These are phyloP conservation scores for Fusarium fujikuroi DNA, from an alignment of 2,329 filamentous ascomycete genomes.

Conservation along the genomic window DNA sequence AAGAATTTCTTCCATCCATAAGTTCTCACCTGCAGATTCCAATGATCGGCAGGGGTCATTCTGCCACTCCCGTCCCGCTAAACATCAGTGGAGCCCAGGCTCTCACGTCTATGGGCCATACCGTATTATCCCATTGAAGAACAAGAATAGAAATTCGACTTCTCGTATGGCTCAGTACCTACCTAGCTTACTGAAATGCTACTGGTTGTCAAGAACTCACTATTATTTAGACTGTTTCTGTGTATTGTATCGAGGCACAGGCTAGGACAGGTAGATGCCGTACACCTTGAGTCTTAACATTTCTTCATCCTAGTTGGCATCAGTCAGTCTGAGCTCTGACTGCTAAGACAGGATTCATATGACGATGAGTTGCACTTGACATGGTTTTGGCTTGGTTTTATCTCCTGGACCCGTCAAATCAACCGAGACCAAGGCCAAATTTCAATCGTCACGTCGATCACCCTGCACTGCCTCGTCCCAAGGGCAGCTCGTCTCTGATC, in stretches of 20 bases:
- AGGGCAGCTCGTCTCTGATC: background rate
- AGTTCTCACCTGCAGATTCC: background rate
- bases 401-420: constrained; percentile 11
- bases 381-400: constrained; percentile 8
- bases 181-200: background rate
- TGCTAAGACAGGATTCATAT: background rate
- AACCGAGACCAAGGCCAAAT: constrained; percentile 36
- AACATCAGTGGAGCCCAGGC: constrained; percentile 2
- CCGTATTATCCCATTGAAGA: background rate
- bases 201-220: background rate
- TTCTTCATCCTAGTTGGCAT: background rate
- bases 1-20: background rate
- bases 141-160: background rate
- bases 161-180: background rate
- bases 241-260: background rate
- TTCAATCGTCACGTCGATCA: constrained; percentile 46
- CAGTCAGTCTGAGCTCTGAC: background rate
- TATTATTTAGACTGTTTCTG: background rate
- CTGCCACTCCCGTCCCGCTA: constrained; percentile 35
- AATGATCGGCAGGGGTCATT: constrained; percentile 32
- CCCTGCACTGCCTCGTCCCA: constrained; percentile 3
- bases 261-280: background rate
- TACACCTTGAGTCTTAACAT: background rate
- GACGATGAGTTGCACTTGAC: constrained; percentile 24
- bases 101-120: background rate